These are phyloP conservation scores for Gossypium anomalum DNA, from an alignment of 345 rosid species.

Conservation along the genomic window DNA sequence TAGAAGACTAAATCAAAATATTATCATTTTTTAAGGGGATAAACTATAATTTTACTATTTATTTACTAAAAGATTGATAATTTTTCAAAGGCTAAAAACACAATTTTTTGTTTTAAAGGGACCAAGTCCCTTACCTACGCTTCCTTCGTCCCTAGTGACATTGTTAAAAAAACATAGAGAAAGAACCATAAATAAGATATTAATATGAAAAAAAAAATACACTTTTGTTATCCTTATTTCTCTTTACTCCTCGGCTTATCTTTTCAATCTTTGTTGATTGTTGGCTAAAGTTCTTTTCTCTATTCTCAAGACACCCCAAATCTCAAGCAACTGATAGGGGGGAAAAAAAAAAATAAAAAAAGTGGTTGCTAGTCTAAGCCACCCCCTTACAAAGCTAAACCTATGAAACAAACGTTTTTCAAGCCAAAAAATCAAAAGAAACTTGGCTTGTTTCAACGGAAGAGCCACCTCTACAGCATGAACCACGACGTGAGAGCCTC, in stretches of 20 bases:
- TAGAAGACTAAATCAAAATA: no score
- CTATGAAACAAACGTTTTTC: background rate
- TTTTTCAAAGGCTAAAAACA: no score
- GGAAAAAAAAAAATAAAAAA: background rate
- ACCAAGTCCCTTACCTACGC: no score
- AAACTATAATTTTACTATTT: no score
- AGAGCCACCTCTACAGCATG: background rate
- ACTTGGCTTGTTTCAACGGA: constrained; percentile 1
- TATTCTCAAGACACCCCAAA: constrained; percentile 31
- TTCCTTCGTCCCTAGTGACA: no score
- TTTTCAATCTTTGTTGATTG: background rate
- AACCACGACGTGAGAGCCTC: background rate
- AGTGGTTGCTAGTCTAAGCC: background rate
- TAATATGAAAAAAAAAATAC: no score
- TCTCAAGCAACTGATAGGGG: constrained; percentile 17
- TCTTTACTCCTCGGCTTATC: background rate
- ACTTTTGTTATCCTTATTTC: background rate
- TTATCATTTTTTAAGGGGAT: no score
- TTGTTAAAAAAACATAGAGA: no score
- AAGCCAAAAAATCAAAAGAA: background rate
- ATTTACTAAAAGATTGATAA: no score
- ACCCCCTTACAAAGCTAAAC: background rate
- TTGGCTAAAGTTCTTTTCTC: constrained; percentile 33
- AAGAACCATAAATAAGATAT: no score
- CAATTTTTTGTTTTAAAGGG: no score